A percentile compares a stretch with the other conserved stretches of the same genome.
These are phyloP conservation scores for Neurospora tetraspora DNA, from an alignment of 495 filamentous ascomycete genomes.

Conservation along the genomic window DNA sequence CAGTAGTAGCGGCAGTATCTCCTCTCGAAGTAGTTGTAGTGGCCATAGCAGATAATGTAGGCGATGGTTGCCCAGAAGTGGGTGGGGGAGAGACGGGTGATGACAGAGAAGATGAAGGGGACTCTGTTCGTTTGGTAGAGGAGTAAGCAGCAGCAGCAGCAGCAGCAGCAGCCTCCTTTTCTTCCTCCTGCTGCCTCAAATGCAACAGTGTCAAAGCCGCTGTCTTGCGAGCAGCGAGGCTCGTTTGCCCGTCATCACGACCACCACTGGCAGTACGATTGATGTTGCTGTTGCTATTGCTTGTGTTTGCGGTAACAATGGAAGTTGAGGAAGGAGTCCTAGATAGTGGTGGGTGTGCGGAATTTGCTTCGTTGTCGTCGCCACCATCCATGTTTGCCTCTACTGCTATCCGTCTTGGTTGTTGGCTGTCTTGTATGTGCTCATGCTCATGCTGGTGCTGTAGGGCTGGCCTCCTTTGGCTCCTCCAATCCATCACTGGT, in stretches of 20 bases:
- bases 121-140: neutral
- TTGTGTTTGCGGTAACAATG: neutral
- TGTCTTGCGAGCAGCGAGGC: neutral
- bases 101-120: neutral
- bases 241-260: neutral
- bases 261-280: neutral
- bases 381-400: neutral
- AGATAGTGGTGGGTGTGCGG: neutral
- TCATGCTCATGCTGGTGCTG: neutral
- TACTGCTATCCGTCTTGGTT: neutral
- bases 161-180: neutral
- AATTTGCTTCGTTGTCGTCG: neutral
- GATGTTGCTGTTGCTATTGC: neutral
- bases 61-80: neutral
- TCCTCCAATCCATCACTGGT: neutral
- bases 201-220: neutral
- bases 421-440: neutral
- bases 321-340: neutral
- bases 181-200: neutral
- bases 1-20: neutral
- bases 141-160: neutral
- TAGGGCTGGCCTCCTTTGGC: neutral
- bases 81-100: neutral
- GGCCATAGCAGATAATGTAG: neutral
- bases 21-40: neutral